Evolutionary conservation across 768 basidiomycete species (phyloP), one percentile per base, ranked within the genome.

Genomic region (Pleurotus platypus): DNA sequence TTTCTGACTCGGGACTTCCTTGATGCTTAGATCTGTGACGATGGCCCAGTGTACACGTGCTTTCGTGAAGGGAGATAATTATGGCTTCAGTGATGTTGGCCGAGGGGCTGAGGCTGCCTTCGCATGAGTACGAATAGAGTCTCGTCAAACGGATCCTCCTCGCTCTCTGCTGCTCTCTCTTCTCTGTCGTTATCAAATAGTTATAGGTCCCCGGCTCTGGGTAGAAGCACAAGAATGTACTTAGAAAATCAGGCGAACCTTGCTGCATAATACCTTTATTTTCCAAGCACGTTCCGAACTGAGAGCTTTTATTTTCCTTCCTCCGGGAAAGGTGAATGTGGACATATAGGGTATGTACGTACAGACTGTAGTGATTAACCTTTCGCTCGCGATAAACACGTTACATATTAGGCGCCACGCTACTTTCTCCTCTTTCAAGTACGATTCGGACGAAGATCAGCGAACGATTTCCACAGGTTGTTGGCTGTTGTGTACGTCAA

Each of bases 11-110:
- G 26, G 27, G 59, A 9, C 46, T 59, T 50, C 47, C 13, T 16
- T 37, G 22, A 11, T 16, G 30, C 37, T 56, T 62, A 92, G 90
- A 46, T 93, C 92, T n/a, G 89, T 92, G 37, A 95, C 94, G 37
- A 97, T 97, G 94, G 94, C 94, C 1, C 90, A 94, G 63, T 96
- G 94, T 69, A 90, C 90, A 12, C 85, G 89, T 47, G 81, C 93
- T 16, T 96, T 95, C 66, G 87, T 89, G 60, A 86, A 87, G 67
- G 86, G 83, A 30, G 86, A 89, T 74, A 76, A 82, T 64, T 78
- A 82, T 64, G 82, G 79, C 47, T 80, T 84, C 62, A 75, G 75
- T 51, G 76, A 79, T 43, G 67, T 75, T 39, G 77, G 78, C 46
- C 80, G 78, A 61, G 74, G 59, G 67, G 76, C 71, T 35, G 75